Base-by-base conservation (phyloP, 148 eudicot species). In the Chenopodium suecicum region DNA sequence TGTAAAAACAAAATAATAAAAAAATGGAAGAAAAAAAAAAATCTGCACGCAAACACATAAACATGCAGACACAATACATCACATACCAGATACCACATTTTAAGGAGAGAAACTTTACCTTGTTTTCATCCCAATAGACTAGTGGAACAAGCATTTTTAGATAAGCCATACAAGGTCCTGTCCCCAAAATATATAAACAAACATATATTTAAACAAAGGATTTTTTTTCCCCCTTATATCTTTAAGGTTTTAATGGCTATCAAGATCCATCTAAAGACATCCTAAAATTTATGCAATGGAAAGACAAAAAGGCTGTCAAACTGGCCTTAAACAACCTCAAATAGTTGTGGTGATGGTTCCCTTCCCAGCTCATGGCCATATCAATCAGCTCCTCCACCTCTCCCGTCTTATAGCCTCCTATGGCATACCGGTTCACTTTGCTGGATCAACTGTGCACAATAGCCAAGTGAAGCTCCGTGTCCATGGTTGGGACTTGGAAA, bases 381-480 rank as follows among this genome's bases (percentile, higher is more conserved):
- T 92, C 54, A 92, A 94, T 82, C 95, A 92, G 69, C 91, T 89
- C 74, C 92, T 94, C 71, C 94, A 92, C 34, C 90, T 92, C 78
- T 86, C 91, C 22, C 84, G 81, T 64, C 87, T 90, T 77, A 81
- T 94, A 47, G 58, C 89, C 83, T 58, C 84, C 77, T 84, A 88
- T 85, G 29, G 81, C 25, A 75, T 94, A 46, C 87, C 91, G 7
- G 84, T 90, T 77, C 93, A 92, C 68, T 94, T 82, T 77, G 90
- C 86, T 48, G 69, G 88, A 25, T 79, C 89, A 52, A 22, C 87
- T 80, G 41, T 70, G 60, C 88, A 89, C 65, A 82, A 63, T 82
- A 86, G 84, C 67, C 94, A 92, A 82, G 94, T 86, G 74, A 86
- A 83, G 73, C 80, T 83, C 17, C 94, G 94, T 0, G 41, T 86